Conservation (phyloP, 805 yeast species). For the Suhomyces emberorum region DNA sequence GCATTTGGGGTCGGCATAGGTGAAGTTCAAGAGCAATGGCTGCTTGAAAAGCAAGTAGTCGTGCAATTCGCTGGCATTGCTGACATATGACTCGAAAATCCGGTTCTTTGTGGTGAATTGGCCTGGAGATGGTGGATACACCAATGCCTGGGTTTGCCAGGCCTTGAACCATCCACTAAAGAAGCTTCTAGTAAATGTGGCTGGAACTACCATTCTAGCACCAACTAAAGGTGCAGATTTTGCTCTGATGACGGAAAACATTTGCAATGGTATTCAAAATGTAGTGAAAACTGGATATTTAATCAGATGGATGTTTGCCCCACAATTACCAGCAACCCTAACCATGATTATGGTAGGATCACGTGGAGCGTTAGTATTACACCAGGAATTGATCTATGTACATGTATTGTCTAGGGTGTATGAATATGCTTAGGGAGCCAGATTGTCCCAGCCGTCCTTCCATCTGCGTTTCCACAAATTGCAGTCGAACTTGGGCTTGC, state of each 20-base stretch:
- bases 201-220: too few relatives aligned
- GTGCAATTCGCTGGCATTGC: constrained; percentile 58
- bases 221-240: too few relatives aligned
- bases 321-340: too few relatives aligned
- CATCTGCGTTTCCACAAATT: constrained; percentile 89
- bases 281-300: too few relatives aligned
- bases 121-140: constrained; percentile 41
- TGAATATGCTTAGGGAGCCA: too few relatives aligned
- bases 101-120: constrained; percentile 39
- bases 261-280: too few relatives aligned
- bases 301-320: too few relatives aligned
- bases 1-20: constrained; percentile 61
- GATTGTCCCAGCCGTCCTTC: constrained; percentile 90
- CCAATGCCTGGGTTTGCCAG: constrained; percentile 19
- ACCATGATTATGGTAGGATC: too few relatives aligned
- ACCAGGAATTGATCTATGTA: too few relatives aligned
- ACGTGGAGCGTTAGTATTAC: too few relatives aligned
- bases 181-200: constrained; percentile 6
- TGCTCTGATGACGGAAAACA: too few relatives aligned
- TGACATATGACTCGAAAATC: constrained; percentile 41
- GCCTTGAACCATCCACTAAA: constrained; percentile 11
- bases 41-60: constrained; percentile 48
- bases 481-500: constrained; percentile 85
- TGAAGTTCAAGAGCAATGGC: constrained; percentile 71
- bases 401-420: too few relatives aligned